Base-by-base conservation (phyloP, 2,329 filamentous ascomycete species). In the Geosmithia putterillii region DNA sequence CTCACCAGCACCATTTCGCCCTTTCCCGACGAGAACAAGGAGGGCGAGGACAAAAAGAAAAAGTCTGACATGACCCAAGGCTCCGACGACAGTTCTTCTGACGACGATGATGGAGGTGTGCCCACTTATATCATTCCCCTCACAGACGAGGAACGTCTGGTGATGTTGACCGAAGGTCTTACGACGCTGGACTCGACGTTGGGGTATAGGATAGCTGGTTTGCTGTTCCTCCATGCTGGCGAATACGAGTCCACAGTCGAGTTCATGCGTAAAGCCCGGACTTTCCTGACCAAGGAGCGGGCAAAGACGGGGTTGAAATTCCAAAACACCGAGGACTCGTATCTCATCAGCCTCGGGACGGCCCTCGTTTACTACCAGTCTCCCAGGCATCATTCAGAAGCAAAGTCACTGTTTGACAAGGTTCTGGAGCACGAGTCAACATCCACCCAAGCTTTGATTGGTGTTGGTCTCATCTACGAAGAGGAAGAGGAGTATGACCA, bases 301-400 rank as follows among this genome's bases (percentile, higher is more conserved):
- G 67, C 65, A 36, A 81, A 78, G 54, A 85, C 79, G 7, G 86
- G 87, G 0, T 57, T 94, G 38, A 58, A 64, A 1, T 79, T 95
- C 42, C 66, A 70, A 40, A 79, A 89, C 52, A 83, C 79, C 6
- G 69, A 72, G 41, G 86, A 95, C 59, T 76, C 84, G 1, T 72
- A 92, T 44, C 85, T 79, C 45, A 74, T 86, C 38, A 82, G 78
- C 37, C 76, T 98, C 7, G 92, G 78, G 9, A 95, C 88, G n/a
- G 81, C 89, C 0, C 63, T 96, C 18, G 86, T 98, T 2, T 85
- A 88, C 52, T 86, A 94, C 51, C 89, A 96, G 57, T 83, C 87
- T 1, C 92, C 92, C 1, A 79, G 86, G 47, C 81, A 96, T 55
- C 92, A 98, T 52, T 73, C 80, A 17, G 90, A 96, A 63, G 89